phyloP scores from a whole-genome alignment of 2,329 filamentous ascomycete species.

The Emergomyces africanus region DNA sequence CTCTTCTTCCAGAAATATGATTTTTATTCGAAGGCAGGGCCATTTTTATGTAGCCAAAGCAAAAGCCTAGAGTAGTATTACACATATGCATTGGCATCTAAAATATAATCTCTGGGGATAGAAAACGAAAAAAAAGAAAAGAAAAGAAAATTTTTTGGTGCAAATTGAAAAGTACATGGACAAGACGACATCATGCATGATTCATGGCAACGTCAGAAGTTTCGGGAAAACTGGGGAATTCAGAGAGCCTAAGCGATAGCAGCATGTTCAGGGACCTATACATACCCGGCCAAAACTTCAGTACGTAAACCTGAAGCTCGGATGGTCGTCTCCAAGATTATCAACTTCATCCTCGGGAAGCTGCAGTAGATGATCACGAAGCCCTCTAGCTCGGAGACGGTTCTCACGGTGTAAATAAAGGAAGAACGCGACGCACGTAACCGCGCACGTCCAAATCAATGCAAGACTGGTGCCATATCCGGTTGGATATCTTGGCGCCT shows the following conservation, averaged over 20 bases:
- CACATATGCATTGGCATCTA: too few species aligned
- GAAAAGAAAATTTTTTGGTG: too few species aligned
- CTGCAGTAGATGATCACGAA: conserved; percentile 22
- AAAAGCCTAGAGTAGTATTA: too few species aligned
- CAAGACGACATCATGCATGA: neutral
- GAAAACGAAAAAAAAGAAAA: too few species aligned
- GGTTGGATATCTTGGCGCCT: conserved; percentile 18
- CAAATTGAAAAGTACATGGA: neutral
- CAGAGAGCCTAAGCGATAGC: neutral
- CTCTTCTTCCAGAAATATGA: neutral
- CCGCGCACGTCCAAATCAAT: conserved; percentile 23
- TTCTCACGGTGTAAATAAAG: conserved; percentile 26
- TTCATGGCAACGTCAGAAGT: neutral
- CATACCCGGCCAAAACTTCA: conserved; percentile 6
- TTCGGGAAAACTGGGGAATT: neutral
- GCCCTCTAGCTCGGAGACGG: conserved; percentile 20
- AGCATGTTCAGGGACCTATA: neutral
- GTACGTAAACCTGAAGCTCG: conserved; percentile 27
- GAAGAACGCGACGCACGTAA: conserved; percentile 20
- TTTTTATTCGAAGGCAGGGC: neutral
- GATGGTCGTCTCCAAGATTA: conserved; percentile 30
- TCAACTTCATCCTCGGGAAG: conserved; percentile 24
- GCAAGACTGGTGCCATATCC: conserved; percentile 32
- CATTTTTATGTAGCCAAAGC: too few species aligned
- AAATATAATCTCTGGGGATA: too few species aligned